Evolutionary conservation across 495 filamentous ascomycete species (phyloP).

Genomic region (Rhypophila decipiens): DNA sequence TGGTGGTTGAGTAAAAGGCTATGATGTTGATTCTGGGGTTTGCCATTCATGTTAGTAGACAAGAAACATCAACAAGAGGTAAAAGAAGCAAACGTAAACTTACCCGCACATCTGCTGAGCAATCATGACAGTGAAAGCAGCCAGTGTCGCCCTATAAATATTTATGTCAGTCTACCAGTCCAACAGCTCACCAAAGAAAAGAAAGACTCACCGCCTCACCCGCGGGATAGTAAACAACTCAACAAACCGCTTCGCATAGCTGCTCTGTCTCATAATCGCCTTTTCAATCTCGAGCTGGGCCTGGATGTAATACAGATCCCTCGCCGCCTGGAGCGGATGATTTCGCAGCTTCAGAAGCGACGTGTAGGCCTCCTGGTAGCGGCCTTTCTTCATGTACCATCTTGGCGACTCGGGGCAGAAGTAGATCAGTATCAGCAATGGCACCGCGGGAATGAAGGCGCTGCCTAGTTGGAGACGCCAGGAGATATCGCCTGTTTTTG

Average conservation of each 20-base stretch:
- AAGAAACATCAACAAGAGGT: no score
- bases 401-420: constrained; percentile 70
- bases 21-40: constrained; percentile 62
- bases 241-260: constrained; percentile 46
- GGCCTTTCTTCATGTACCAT: constrained; percentile 57
- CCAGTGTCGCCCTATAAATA: constrained; percentile 38
- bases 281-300: constrained; percentile 43
- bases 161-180: background rate
- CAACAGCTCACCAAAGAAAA: no score
- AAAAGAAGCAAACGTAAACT: background rate
- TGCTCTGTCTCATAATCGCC: constrained; percentile 27
- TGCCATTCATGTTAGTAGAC: background rate
- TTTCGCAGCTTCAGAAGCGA: constrained; percentile 58
- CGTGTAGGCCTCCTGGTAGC: constrained; percentile 54
- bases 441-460: constrained; percentile 67
- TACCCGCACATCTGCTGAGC: constrained; percentile 75
- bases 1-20: constrained; percentile 73
- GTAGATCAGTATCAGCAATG: constrained; percentile 57
- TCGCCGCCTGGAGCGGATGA: constrained; percentile 61
- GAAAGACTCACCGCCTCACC: constrained; percentile 40
- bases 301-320: constrained; percentile 73
- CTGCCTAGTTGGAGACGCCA: constrained; percentile 66
- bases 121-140: constrained; percentile 64
- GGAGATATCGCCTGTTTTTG: constrained; percentile 43
- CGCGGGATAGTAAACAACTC: constrained; percentile 57